Base-by-base conservation (phyloP, 805 yeast species). In the Wickerhamomyces mucosus region DNA sequence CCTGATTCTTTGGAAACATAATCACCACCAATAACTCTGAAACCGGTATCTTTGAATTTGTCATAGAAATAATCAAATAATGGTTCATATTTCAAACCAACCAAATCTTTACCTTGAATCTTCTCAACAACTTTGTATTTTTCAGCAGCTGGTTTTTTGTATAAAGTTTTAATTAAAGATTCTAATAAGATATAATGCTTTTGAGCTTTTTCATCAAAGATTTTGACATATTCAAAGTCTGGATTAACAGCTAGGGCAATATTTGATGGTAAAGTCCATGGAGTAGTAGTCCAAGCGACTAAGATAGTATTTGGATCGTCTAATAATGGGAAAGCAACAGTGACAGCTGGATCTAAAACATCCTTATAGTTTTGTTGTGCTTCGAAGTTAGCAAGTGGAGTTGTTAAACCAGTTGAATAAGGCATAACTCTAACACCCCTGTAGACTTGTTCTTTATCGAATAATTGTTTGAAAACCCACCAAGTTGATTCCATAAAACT, bases 281-380 rank as follows among this genome's bases (percentile, higher is more conserved):
- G 99, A 17, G 99, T 92, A 38, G 99, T 92, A 27, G 99, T 92
- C 99, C 99, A 92, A 8, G 97, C 97, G 24, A 92, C 88, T 43
- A 92, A 66, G 43, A 72, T 65, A 33, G 95, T 83, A 50, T 80
- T 75, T 41, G 84, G 86, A 50, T 88, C 94, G 40, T 75, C 82
- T 20, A 70, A 63, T 35, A 83, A 65, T 41, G 83, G 82, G 69
- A 92, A 94, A 18, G 85, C 94, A 46, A 92, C 61, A 38, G 96
- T 86, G 31, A 94, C 88, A 9, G 96, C 95, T 8, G 99, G 99
- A 58, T 92, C 99, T 40, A 75, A 72, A 31, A 92, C 97, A 38
- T 92, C 97, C 66, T 92, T 92, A 69, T 92, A 92, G 58, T 92
- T 92, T 58, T 86, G 94, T 61, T 88, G 97, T 40, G 98, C 97